Evolutionary conservation across 345 rosid genomes (phyloP).

Genomic region (Euclidium syriacum): DNA sequence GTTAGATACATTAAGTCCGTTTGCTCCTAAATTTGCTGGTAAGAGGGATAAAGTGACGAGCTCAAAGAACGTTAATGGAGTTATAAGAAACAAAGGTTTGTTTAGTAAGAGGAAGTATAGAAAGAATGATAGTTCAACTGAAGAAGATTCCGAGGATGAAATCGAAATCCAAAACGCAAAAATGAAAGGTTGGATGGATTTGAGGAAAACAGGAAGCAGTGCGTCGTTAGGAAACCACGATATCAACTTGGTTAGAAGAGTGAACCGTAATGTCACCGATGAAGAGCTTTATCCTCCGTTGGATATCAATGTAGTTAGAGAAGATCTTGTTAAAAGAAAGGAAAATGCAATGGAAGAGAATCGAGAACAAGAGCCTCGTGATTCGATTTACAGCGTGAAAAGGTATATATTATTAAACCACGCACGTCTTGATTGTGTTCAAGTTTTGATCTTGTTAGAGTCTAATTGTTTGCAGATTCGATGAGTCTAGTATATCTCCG

Average conservation of each 20-base stretch:
- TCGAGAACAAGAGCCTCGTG: constrained; percentile 36
- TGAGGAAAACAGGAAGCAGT: constrained; percentile 55
- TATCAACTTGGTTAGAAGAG: constrained; percentile 59
- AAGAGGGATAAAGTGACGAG: constrained; percentile 24
- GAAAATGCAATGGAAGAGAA: constrained; percentile 28
- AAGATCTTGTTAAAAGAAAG: constrained; percentile 47
- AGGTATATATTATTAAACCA: constrained; percentile 37
- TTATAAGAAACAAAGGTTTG: constrained; percentile 23
- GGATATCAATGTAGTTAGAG: constrained; percentile 55
- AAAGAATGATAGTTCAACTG: constrained; percentile 57
- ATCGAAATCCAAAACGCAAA: constrained; percentile 27
- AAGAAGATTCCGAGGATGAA: constrained; percentile 46
- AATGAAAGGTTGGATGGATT: constrained; percentile 41
- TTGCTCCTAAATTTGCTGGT: constrained; percentile 17
- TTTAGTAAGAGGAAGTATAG: constrained; percentile 35
- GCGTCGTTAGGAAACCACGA: constrained; percentile 76
- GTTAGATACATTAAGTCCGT: constrained; percentile 21
- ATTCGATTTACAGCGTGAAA: constrained; percentile 53
- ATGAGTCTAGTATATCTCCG: constrained; percentile 78
- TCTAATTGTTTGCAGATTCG: constrained; percentile 49
- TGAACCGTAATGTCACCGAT: constrained; percentile 48
- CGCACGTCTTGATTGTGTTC: neutral
- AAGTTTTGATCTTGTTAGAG: constrained; percentile 8
- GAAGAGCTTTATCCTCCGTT: constrained; percentile 47
- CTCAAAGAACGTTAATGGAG: constrained; percentile 17